phyloP scores from a whole-genome alignment of 257 asterid genomes.

The Cruciata laevipes region DNA sequence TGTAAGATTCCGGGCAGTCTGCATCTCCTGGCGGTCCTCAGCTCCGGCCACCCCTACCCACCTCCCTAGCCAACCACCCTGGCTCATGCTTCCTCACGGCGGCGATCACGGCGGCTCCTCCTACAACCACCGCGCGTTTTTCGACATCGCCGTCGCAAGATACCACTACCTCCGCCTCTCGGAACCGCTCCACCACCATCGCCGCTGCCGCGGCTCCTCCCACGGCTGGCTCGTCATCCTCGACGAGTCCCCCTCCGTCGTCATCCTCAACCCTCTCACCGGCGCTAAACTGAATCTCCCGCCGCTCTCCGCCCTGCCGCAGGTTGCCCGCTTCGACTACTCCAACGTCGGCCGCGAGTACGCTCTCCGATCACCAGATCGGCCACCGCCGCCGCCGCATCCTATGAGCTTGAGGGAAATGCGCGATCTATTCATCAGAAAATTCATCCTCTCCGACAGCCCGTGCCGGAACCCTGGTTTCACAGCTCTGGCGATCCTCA shows the following conservation, averaged over 20 bases:
- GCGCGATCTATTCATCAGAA: conserved; percentile 60
- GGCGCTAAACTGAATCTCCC: conserved; percentile 52
- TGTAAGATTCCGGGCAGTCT: conserved; percentile 66
- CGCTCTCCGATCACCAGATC: conserved; percentile 30
- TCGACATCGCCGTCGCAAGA: conserved; percentile 32
- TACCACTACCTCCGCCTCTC: conserved; percentile 50
- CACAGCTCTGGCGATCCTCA: conserved; percentile 47
- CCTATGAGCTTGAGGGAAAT: conserved; percentile 41
- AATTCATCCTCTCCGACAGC: conserved; percentile 51
- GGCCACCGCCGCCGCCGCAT: no score
- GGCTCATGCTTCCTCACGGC: conserved; percentile 34
- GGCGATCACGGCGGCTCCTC: conserved; percentile 12
- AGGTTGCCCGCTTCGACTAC: conserved; percentile 44
- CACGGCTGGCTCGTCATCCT: conserved; percentile 60
- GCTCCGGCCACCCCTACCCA: conserved; percentile 35
- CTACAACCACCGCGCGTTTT: conserved; percentile 40
- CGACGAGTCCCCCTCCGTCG: conserved; percentile 60
- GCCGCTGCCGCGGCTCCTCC: conserved; percentile 78
- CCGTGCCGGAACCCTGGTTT: conserved; percentile 33
- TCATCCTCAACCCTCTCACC: conserved; percentile 70
- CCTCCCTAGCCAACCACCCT: conserved; percentile 72
- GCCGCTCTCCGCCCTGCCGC: conserved; percentile 48
- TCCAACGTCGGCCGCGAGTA: conserved; percentile 61
- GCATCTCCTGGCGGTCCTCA: conserved; percentile 49
- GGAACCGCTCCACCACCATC: conserved; percentile 39